Conservation (phyloP, 192 early-diverging fungal species). For the Paraglomus occultum region DNA sequence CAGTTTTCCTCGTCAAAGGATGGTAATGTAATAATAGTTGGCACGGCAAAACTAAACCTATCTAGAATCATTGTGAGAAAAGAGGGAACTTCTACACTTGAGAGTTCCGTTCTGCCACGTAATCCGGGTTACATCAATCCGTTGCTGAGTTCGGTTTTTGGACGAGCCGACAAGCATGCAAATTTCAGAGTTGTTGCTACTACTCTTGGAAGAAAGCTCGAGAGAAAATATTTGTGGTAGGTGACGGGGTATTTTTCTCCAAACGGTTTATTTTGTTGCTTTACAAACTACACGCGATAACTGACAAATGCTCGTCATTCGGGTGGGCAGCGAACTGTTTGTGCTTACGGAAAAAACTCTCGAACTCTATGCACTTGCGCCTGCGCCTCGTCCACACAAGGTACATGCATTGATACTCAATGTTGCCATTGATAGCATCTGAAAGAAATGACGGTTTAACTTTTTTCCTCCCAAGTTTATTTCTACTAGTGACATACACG, state of each 20-base stretch:
- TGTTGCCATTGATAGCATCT: no score
- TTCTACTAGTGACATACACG: no score
- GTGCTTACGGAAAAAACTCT: conserved; percentile 13
- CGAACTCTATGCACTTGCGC: conserved; percentile 2
- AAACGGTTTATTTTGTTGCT: neutral
- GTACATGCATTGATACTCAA: neutral
- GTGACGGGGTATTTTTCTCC: neutral
- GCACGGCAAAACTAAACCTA: neutral
- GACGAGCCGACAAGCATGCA: neutral
- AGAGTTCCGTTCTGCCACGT: neutral
- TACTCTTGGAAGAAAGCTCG: conserved; percentile 7
- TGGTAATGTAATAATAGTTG: conserved; percentile 19
- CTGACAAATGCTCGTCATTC: no score
- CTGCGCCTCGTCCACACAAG: neutral
- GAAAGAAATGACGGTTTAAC: no score
- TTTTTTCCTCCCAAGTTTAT: no score
- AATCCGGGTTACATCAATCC: neutral
- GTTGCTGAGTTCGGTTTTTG: conserved; percentile 10
- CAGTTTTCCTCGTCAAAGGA: neutral
- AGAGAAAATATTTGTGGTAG: conserved; percentile 9
- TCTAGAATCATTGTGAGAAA: conserved; percentile 5
- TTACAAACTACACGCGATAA: no score
- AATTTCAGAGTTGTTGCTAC: conserved; percentile 1
- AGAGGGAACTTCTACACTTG: neutral
- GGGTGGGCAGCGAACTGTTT: conserved; percentile 2